Conservation (phyloP, 2,329 filamentous ascomycete genomes). For the Cytospora chrysosperma region DNA sequence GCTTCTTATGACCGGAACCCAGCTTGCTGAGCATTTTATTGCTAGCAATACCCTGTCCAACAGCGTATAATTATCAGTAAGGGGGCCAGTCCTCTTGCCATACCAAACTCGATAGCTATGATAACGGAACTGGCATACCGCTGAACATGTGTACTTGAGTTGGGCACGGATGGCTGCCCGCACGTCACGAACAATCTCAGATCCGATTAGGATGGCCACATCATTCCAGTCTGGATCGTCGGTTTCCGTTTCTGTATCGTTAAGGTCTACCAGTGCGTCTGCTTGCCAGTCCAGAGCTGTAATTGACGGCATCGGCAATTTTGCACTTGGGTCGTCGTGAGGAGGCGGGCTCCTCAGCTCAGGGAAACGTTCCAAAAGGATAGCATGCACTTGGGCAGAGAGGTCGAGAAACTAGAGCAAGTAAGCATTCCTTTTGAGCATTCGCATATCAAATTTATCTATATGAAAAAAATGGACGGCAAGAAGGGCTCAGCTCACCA, state of each 20-base stretch:
- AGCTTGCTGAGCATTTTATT: conserved; percentile 98
- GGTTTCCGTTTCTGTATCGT: conserved; percentile 68
- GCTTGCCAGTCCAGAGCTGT: conserved; percentile 79
- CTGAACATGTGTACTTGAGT: conserved; percentile 84
- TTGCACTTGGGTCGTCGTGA: conserved; percentile 70
- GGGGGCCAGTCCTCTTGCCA: neutral
- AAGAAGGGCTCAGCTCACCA: conserved; percentile 36
- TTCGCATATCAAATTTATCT: too few relatives aligned
- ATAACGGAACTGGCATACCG: neutral
- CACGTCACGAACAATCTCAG: conserved; percentile 80
- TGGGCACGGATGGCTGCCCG: conserved; percentile 66
- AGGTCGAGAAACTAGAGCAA: conserved; percentile 70
- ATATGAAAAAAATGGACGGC: neutral
- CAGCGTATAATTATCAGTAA: neutral
- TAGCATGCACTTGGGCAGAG: conserved; percentile 75
- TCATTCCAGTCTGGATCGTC: conserved; percentile 96
- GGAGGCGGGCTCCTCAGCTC: conserved; percentile 67
- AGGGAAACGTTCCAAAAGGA: conserved; percentile 73
- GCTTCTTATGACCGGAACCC: conserved; percentile 88
- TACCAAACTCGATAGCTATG: neutral
- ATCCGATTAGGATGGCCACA: conserved; percentile 79
- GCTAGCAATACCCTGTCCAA: conserved; percentile 63
- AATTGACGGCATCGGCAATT: conserved; percentile 65
- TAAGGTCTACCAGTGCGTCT: conserved; percentile 78
- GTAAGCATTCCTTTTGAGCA: neutral